Percentiles rank a stretch among this genome's conserved stretches.
These are phyloP conservation scores for Ogataea populi-albae DNA, from an alignment of 805 yeast species.

Conservation along the genomic window DNA sequence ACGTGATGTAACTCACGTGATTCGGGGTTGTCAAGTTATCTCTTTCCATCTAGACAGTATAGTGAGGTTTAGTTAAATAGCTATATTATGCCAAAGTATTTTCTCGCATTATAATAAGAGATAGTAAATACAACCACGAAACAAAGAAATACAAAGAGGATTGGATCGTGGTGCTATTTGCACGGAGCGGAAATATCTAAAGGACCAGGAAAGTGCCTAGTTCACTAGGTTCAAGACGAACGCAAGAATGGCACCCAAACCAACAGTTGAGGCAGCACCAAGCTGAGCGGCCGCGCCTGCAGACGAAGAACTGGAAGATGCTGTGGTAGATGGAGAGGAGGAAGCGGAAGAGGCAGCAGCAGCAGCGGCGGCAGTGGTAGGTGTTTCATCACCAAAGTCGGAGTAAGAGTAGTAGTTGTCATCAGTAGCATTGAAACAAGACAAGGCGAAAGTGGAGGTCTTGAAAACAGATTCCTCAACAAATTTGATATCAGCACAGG, in stretches of 20 bases:
- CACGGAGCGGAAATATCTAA: too few species aligned
- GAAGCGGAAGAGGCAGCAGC: slow-evolving; percentile 4
- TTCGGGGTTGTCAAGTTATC: too few species aligned
- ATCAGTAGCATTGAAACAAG: slow-evolving; percentile 43
- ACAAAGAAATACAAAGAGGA: too few species aligned
- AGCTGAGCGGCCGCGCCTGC: slow-evolving; percentile 13
- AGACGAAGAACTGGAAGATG: slow-evolving; percentile 8
- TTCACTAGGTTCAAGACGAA: background rate
- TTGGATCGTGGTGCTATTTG: too few species aligned
- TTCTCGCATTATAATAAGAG: too few species aligned
- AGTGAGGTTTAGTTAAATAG: too few species aligned
- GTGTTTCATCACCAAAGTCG: slow-evolving; percentile 5
- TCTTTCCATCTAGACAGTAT: too few species aligned
- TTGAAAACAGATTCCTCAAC: slow-evolving; percentile 42
- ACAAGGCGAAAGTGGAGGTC: slow-evolving; percentile 31
- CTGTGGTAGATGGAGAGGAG: slow-evolving; percentile 1
- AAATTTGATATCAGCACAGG: slow-evolving; percentile 44
- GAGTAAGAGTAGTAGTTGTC: slow-evolving; percentile 34
- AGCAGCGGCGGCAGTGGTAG: slow-evolving; percentile 2
- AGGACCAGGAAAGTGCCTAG: too few species aligned
- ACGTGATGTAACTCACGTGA: too few species aligned
- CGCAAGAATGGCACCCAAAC: slow-evolving; percentile 10
- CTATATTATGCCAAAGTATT: too few species aligned
- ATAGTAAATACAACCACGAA: too few species aligned
- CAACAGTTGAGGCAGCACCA: slow-evolving; percentile 7